phyloP scores from a whole-genome alignment of 805 yeast species.

The Zygotorulaspora sp. region DNA sequence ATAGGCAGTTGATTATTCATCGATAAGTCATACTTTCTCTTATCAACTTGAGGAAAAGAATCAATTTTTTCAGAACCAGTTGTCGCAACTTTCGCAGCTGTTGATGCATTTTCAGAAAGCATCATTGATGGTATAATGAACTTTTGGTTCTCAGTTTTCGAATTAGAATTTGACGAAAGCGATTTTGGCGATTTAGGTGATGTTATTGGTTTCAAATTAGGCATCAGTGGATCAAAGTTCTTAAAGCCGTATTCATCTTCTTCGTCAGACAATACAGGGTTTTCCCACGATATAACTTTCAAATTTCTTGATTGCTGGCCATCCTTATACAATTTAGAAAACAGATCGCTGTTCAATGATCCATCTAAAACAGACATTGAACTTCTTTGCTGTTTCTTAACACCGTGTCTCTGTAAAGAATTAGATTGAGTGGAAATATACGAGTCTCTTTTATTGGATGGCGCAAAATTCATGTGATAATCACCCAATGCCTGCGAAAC shows the following conservation, averaged over 20 bases:
- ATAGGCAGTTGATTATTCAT: slow-evolving; percentile 7
- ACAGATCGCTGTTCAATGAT: slow-evolving; percentile 19
- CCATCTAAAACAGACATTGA: slow-evolving; percentile 29
- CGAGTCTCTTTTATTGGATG: slow-evolving; percentile 4
- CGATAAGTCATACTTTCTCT: slow-evolving; percentile 14
- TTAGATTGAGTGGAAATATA: slow-evolving; percentile 2
- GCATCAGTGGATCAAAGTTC: slow-evolving; percentile 6
- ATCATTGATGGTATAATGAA: slow-evolving; percentile 33
- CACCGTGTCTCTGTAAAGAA: slow-evolving; percentile 18
- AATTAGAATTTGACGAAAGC: slow-evolving; percentile 1
- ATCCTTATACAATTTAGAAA: slow-evolving; percentile 22
- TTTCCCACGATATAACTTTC: slow-evolving; percentile 17
- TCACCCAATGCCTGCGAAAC: slow-evolving; percentile 25
- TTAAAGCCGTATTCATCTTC: slow-evolving; percentile 11
- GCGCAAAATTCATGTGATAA: slow-evolving; percentile 23
- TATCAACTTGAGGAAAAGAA: slow-evolving; percentile 8
- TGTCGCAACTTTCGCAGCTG: slow-evolving; percentile 28
- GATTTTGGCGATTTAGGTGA: slow-evolving; percentile 17
- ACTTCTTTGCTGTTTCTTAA: slow-evolving; percentile 27
- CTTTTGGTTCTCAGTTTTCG: slow-evolving; percentile 9
- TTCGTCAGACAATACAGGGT: slow-evolving; percentile 15
- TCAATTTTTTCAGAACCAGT: slow-evolving; percentile 20
- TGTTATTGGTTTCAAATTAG: slow-evolving; percentile 9
- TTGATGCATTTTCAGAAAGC: slow-evolving; percentile 26
- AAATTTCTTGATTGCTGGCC: slow-evolving; percentile 9